Conservation (phyloP, 192 early-diverging fungal species). For the Phlyctochytrium arcticum region DNA sequence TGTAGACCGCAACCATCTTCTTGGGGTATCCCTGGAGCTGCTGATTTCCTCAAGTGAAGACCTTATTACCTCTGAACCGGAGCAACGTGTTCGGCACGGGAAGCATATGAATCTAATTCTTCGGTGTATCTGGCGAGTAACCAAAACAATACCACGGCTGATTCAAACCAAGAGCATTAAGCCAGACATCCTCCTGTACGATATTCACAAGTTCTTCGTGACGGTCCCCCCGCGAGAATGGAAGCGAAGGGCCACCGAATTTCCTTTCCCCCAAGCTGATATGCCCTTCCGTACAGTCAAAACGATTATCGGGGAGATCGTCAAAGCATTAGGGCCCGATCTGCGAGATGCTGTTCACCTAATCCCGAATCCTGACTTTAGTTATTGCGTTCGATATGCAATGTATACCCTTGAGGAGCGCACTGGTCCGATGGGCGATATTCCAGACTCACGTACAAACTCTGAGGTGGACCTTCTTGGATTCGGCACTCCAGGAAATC, state of each 20-base stretch:
- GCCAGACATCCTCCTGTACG: conserved; percentile 64
- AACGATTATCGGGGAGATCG: conserved; percentile 58
- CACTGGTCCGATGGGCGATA: background rate
- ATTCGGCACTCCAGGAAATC: background rate
- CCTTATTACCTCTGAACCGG: background rate
- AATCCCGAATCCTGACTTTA: background rate
- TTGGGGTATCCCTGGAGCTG: background rate
- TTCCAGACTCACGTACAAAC: background rate
- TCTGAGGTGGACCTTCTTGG: background rate
- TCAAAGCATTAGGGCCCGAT: background rate
- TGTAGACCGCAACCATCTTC: conserved; percentile 56
- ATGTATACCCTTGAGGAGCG: background rate
- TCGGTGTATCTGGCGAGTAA: conserved; percentile 96
- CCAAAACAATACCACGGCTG: conserved; percentile 77
- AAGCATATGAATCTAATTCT: conserved; percentile 87
- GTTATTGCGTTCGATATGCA: background rate
- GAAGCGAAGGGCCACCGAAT: conserved; percentile 73
- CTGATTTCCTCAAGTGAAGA: conserved; percentile 8
- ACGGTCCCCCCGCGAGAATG: conserved; percentile 80
- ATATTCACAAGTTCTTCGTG: conserved; percentile 79
- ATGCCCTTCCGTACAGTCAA: conserved; percentile 94
- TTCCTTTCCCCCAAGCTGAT: conserved; percentile 72
- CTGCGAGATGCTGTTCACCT: background rate
- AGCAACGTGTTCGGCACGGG: conserved; percentile 36
- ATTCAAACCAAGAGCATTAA: conserved; percentile 57